A percentile compares a stretch with the other conserved stretches of the same genome.
These are phyloP conservation scores for Penicillium paneum DNA, from an alignment of 2,329 filamentous ascomycete genomes.

Conservation along the genomic window DNA sequence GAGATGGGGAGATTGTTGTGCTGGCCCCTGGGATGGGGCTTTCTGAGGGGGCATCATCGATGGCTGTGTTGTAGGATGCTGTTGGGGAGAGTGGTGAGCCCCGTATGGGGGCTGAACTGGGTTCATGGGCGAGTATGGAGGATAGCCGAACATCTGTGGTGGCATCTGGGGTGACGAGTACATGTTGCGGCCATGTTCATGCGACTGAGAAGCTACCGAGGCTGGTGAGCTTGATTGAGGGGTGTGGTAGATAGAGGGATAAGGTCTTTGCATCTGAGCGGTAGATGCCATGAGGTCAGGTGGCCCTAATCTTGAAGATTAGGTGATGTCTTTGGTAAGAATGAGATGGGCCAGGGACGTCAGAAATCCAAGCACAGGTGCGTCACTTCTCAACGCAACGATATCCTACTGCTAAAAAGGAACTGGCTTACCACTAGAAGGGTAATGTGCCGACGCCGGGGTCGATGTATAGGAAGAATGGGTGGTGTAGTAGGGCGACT, in stretches of 20 bases:
- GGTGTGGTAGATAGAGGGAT: conserved; percentile 92
- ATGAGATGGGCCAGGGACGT: neutral
- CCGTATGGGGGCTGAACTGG: conserved; percentile 56
- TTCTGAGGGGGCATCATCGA: conserved; percentile 52
- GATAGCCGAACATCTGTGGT: conserved; percentile 78
- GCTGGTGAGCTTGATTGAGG: conserved; percentile 93
- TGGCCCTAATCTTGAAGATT: conserved; percentile 63
- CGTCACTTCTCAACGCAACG: neutral
- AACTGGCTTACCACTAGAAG: conserved; percentile 70
- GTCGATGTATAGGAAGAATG: conserved; percentile 81
- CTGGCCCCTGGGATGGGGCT: conserved; percentile 38
- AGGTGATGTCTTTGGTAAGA: conserved; percentile 57
- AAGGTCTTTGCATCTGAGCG: conserved; percentile 65
- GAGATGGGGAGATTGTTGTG: conserved; percentile 36
- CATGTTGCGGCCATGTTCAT: conserved; percentile 78
- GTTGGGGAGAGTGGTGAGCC: conserved; percentile 52
- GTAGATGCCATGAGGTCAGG: conserved; percentile 65
- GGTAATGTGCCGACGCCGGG: conserved; percentile 77
- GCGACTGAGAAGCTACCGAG: conserved; percentile 83
- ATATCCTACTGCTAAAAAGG: conserved; percentile 44
- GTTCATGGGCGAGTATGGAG: conserved; percentile 53
- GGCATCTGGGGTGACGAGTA: conserved; percentile 80
- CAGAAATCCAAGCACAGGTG: neutral
- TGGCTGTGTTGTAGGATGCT: conserved; percentile 54
- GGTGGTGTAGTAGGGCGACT: conserved; percentile 70